A percentile compares a stretch with the other conserved stretches of the same genome.
These are phyloP conservation scores for Oryza coarctata DNA, from an alignment of 176 grass and related monocot genomes.

Conservation along the genomic window DNA sequence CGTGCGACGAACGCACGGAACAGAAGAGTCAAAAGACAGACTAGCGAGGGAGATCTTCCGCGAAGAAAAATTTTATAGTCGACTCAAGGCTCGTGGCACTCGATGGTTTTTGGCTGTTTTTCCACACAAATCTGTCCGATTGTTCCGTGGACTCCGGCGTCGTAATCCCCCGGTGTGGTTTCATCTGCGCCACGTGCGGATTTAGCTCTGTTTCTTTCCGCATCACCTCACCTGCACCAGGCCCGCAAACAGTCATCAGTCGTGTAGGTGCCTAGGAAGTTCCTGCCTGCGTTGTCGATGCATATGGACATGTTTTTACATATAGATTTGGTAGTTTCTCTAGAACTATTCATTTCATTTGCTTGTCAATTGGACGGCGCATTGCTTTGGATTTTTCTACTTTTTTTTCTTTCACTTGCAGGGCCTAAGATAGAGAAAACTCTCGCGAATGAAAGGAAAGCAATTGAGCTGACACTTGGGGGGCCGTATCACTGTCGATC, in stretches of 20 bases:
- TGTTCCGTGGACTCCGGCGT: not conserved
- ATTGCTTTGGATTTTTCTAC: not conserved
- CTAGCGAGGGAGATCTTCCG: not conserved
- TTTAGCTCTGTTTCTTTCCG: not conserved
- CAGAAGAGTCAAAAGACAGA: conserved; percentile 11
- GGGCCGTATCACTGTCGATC: not conserved
- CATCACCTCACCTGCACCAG: not conserved
- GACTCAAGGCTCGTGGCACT: not conserved
- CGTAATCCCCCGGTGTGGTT: not conserved
- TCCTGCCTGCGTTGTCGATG: not conserved
- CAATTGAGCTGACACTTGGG: not conserved
- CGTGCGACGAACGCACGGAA: not conserved
- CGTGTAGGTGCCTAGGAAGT: not conserved
- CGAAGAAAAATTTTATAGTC: not conserved
- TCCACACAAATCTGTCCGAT: too few species aligned
- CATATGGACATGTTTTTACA: not conserved
- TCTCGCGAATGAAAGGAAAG: not conserved
- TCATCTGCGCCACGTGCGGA: not conserved
- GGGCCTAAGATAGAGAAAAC: not conserved
- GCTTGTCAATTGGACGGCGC: not conserved
- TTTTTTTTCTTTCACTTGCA: not conserved
- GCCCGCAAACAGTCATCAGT: too few species aligned
- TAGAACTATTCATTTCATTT: not conserved
- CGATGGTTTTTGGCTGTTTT: not conserved
- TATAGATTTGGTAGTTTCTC: not conserved